Conservation (phyloP, 805 yeast species). For the Candida saitoana region DNA sequence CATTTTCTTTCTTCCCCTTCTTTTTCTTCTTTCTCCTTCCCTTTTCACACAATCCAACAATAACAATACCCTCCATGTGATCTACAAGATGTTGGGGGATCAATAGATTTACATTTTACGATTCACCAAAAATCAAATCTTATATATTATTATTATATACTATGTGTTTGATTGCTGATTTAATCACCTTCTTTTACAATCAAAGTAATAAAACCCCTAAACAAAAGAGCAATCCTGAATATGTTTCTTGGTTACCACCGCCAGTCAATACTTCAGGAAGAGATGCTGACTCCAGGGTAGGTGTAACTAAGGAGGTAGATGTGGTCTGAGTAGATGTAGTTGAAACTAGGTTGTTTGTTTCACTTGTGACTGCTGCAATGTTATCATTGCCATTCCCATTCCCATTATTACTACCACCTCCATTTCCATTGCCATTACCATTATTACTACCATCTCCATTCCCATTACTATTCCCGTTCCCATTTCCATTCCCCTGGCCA, state of each 20-base stretch:
- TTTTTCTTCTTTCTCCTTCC: no score
- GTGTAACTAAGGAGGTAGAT: neutral
- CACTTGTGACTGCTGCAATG: no score
- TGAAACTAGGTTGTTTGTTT: no score
- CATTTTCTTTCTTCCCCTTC: no score
- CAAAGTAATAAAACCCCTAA: neutral
- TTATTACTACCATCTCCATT: neutral
- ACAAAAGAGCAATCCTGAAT: neutral
- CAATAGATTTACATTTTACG: no score
- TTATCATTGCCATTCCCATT: neutral
- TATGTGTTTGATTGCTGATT: conserved; percentile 1
- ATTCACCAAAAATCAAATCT: no score
- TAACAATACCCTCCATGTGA: no score
- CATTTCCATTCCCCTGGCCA: neutral
- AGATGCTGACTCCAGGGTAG: neutral
- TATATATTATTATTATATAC: no score
- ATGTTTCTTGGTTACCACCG: neutral
- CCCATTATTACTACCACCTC: neutral
- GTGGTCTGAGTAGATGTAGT: neutral
- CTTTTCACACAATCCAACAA: no score
- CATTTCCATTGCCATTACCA: neutral
- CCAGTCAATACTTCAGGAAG: neutral
- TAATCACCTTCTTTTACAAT: neutral
- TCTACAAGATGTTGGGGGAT: no score
- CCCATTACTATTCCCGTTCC: neutral